phyloP scores from a whole-genome alignment of 2,329 filamentous ascomycete species.

The Diplodia mutila region DNA sequence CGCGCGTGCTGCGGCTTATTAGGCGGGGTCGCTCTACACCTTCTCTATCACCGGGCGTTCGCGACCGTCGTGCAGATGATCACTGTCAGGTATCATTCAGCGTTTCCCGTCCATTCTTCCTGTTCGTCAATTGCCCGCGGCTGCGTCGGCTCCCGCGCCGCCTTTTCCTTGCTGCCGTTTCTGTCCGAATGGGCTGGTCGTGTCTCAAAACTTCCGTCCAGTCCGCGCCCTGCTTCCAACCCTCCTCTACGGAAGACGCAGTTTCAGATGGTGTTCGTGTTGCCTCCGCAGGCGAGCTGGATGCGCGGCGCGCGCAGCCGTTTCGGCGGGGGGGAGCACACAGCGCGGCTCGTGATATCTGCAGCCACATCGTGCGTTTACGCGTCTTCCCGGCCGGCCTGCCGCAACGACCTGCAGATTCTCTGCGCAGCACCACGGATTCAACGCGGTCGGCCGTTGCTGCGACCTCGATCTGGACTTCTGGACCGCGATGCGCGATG shows the following conservation, averaged over 20 bases:
- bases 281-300: neutral
- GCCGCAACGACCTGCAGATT: slow-evolving; percentile 14
- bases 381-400: slow-evolving; percentile 10
- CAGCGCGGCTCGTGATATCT: slow-evolving; percentile 18
- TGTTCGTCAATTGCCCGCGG: neutral
- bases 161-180: slow-evolving; percentile 2
- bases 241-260: neutral
- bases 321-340: slow-evolving; percentile 9
- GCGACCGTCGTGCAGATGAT: slow-evolving; percentile 9
- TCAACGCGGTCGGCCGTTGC: neutral
- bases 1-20: slow-evolving; percentile 24
- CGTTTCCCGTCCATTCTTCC: neutral
- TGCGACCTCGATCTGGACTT: neutral
- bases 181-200: neutral
- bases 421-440: neutral
- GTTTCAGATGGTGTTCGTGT: slow-evolving; percentile 9
- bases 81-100: neutral
- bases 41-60: neutral
- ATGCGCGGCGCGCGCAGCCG: neutral
- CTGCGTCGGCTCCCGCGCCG: slow-evolving; percentile 8
- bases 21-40: neutral
- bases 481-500: neutral
- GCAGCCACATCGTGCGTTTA: slow-evolving; percentile 21
- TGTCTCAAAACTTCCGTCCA: slow-evolving; percentile 11
- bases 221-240: neutral